These are phyloP conservation scores for Cryptococcus sp. DNA, from an alignment of 1,284 basidiomycete species.

Conservation along the genomic window DNA sequence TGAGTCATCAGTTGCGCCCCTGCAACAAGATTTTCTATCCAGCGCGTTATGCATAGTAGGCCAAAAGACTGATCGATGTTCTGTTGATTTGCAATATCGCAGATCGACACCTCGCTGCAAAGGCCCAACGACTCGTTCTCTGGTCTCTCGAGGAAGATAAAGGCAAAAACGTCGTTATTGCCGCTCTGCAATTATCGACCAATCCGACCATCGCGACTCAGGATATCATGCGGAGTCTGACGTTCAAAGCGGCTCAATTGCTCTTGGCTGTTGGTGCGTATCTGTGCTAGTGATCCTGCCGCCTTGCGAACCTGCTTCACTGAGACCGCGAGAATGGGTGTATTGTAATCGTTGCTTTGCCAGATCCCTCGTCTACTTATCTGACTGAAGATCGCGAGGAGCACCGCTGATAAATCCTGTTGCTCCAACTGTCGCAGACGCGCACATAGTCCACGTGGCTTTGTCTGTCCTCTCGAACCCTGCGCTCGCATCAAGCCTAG, in stretches of 20 bases:
- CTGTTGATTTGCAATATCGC: not conserved
- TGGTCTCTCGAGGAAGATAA: slow-evolving; percentile 38
- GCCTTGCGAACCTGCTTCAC: not conserved
- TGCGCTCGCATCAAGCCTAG: slow-evolving; percentile 32
- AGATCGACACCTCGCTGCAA: slow-evolving; percentile 29
- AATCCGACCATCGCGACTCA: slow-evolving; percentile 34
- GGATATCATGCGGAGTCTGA: slow-evolving; percentile 24
- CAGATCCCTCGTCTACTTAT: not conserved
- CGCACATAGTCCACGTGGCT: slow-evolving; percentile 37
- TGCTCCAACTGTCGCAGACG: slow-evolving; percentile 22
- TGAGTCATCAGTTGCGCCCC: slow-evolving; percentile 16
- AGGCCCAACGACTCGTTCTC: slow-evolving; percentile 34
- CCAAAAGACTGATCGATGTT: not conserved
- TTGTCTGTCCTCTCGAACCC: slow-evolving; percentile 42
- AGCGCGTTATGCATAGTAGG: not conserved
- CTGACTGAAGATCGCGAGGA: not conserved
- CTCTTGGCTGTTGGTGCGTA: slow-evolving; percentile 38
- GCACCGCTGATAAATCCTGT: not conserved
- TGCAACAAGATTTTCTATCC: not conserved
- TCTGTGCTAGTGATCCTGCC: not conserved
- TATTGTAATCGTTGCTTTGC: no score
- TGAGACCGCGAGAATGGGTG: not conserved
- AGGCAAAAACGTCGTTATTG: slow-evolving; percentile 29
- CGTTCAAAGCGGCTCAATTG: slow-evolving; percentile 39
- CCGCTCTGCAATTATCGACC: slow-evolving; percentile 33